phyloP scores from a whole-genome alignment of 352 stramenopile genomes.

The Globisporangium sylvaticum region DNA sequence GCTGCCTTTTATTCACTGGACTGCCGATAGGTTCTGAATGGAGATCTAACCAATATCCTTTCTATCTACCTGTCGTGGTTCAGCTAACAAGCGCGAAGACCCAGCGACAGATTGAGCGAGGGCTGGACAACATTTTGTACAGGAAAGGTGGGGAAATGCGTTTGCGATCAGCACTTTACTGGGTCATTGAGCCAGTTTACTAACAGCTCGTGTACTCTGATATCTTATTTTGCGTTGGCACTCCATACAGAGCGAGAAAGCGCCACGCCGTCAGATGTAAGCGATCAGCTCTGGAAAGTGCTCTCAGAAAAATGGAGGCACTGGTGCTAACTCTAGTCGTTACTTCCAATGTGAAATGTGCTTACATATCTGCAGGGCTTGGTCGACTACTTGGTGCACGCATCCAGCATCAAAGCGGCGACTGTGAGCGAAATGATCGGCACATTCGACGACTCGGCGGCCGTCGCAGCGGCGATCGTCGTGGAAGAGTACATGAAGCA shows the following conservation, averaged over 20 bases:
- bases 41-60: no score
- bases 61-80: background rate
- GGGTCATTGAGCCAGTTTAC: background rate
- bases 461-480: slow-evolving; percentile 62
- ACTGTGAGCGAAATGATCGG: slow-evolving; percentile 69
- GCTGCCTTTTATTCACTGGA: background rate
- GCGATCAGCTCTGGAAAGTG: slow-evolving; percentile 5
- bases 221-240: background rate
- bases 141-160: slow-evolving; percentile 26
- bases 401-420: slow-evolving; percentile 56
- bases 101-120: slow-evolving; percentile 26
- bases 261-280: slow-evolving; percentile 50
- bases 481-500: slow-evolving; percentile 77
- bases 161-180: background rate
- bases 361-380: slow-evolving; percentile 35
- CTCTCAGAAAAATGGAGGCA: background rate
- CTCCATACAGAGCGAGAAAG: slow-evolving; percentile 31
- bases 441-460: slow-evolving; percentile 73
- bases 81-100: background rate
- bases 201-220: background rate
- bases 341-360: background rate
- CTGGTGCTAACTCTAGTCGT: background rate
- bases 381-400: slow-evolving; percentile 70
- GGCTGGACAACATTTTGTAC: slow-evolving; percentile 43
- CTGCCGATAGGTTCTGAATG: background rate